Conservation (phyloP, 2,329 filamentous ascomycete genomes). For the Orbilia javanica region DNA sequence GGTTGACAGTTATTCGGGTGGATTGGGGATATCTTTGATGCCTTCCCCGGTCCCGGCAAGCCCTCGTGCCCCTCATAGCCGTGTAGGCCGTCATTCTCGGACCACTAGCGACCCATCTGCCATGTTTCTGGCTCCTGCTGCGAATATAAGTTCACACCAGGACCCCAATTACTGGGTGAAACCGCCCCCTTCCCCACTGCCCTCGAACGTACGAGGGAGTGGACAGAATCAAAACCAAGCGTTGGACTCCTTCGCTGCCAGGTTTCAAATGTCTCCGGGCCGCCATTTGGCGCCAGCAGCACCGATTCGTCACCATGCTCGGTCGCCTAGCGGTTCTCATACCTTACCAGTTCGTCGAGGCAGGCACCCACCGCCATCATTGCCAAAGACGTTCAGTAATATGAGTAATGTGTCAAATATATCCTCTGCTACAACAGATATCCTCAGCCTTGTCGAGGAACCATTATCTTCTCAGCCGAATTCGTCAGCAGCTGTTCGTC, state of each 20-base stretch:
- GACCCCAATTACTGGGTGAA: slow-evolving; percentile 56
- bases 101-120: slow-evolving; percentile 53
- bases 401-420: slow-evolving; percentile 49
- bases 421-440: slow-evolving; percentile 46
- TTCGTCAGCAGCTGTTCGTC: slow-evolving; percentile 40
- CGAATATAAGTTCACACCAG: slow-evolving; percentile 51
- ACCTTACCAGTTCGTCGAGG: slow-evolving; percentile 41
- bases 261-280: slow-evolving; percentile 44
- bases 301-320: slow-evolving; percentile 49
- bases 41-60: slow-evolving; percentile 38
- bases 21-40: slow-evolving; percentile 41
- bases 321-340: slow-evolving; percentile 38
- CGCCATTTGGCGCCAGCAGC: slow-evolving; percentile 53
- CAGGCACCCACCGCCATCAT: slow-evolving; percentile 47
- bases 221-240: slow-evolving; percentile 63
- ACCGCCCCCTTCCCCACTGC: slow-evolving; percentile 62
- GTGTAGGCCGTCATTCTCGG: slow-evolving; percentile 39
- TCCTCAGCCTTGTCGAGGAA: slow-evolving; percentile 41
- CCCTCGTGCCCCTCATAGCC: slow-evolving; percentile 38
- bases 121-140: slow-evolving; percentile 50
- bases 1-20: slow-evolving; percentile 42
- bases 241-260: slow-evolving; percentile 57
- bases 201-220: slow-evolving; percentile 67
- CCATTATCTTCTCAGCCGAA: slow-evolving; percentile 29
- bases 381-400: slow-evolving; percentile 54